A percentile compares a stretch with the other conserved stretches of the same genome.
Conservation (phyloP, 75 land plant genomes). For the Gnetum montanum region DNA sequence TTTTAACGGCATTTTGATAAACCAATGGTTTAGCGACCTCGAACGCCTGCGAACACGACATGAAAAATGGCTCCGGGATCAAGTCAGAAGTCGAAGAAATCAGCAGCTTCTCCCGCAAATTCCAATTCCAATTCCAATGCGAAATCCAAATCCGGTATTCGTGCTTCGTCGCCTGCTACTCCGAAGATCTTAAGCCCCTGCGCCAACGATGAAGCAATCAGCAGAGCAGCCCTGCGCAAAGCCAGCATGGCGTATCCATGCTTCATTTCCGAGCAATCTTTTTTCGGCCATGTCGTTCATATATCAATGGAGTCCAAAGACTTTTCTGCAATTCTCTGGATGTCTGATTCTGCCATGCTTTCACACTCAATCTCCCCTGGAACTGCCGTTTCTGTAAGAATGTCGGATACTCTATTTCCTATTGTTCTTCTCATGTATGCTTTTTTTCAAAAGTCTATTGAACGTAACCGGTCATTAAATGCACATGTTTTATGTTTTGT, state of each 20-base stretch:
- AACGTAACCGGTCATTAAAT: background rate
- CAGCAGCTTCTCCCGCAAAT: too few relatives aligned
- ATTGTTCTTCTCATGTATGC: background rate
- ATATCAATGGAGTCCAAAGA: constrained; percentile 7
- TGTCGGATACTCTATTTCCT: background rate
- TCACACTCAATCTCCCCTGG: constrained; percentile 26
- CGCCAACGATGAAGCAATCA: constrained; percentile 8
- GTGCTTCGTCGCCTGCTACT: constrained; percentile 1
- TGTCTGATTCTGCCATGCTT: constrained; percentile 55
- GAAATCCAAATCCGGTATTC: too few relatives aligned
- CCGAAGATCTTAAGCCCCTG: background rate
- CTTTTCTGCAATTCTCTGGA: constrained; percentile 40
- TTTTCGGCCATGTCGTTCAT: constrained; percentile 23
- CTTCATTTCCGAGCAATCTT: constrained; percentile 22
- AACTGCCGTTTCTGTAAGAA: constrained; percentile 49
- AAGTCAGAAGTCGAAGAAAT: too few relatives aligned
- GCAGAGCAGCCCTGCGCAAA: background rate
- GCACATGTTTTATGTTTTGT: background rate
- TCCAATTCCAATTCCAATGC: too few relatives aligned
- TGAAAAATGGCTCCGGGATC: too few relatives aligned
- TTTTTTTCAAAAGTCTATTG: background rate
- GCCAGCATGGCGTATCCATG: constrained; percentile 25
- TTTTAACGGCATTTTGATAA: too few relatives aligned
- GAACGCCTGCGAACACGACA: too few relatives aligned
- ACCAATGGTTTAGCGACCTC: too few relatives aligned